phyloP scores from a whole-genome alignment of 805 yeast genomes.

The Metschnikowia kofuensis region DNA sequence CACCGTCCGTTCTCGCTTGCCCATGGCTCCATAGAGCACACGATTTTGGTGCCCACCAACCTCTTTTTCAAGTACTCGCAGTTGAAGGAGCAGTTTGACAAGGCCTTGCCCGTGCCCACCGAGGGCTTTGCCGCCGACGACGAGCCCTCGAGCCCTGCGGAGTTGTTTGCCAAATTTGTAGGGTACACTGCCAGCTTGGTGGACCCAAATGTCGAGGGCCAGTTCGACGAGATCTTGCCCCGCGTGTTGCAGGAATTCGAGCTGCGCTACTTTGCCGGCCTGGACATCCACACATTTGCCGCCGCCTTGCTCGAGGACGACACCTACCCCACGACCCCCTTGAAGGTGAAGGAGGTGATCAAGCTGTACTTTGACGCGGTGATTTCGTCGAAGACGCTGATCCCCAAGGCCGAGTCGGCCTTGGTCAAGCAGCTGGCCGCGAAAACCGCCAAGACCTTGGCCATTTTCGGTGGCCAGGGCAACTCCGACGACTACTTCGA shows the following conservation, averaged over 20 bases:
- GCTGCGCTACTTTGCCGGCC: conserved; percentile 56
- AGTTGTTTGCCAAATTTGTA: conserved; percentile 77
- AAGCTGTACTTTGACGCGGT: conserved; percentile 64
- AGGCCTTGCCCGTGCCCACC: conserved; percentile 72
- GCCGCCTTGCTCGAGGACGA: conserved; percentile 58
- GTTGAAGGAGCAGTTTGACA: conserved; percentile 79
- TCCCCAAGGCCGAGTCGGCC: conserved; percentile 32
- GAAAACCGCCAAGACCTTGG: conserved; percentile 61
- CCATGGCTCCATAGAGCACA: conserved; percentile 87
- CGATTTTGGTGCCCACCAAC: conserved; percentile 80
- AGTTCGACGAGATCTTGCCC: conserved; percentile 66
- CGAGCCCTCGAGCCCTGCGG: conserved; percentile 85
- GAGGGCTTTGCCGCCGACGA: conserved; percentile 83
- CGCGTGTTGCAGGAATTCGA: conserved; percentile 81
- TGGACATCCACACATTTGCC: conserved; percentile 88
- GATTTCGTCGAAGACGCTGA: conserved; percentile 25
- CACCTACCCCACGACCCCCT: conserved; percentile 59
- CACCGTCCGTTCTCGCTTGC: conserved; percentile 76
- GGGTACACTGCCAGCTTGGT: conserved; percentile 62
- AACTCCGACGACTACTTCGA: conserved; percentile 96
- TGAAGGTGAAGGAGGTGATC: conserved; percentile 71
- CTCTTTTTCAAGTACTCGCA: conserved; percentile 80
- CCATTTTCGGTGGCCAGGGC: conserved; percentile 99
- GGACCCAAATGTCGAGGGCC: conserved; percentile 48
- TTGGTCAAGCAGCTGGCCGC: conserved; percentile 62